phyloP scores from a whole-genome alignment of 2,329 filamentous ascomycete species.

The Fusarium nurragi region DNA sequence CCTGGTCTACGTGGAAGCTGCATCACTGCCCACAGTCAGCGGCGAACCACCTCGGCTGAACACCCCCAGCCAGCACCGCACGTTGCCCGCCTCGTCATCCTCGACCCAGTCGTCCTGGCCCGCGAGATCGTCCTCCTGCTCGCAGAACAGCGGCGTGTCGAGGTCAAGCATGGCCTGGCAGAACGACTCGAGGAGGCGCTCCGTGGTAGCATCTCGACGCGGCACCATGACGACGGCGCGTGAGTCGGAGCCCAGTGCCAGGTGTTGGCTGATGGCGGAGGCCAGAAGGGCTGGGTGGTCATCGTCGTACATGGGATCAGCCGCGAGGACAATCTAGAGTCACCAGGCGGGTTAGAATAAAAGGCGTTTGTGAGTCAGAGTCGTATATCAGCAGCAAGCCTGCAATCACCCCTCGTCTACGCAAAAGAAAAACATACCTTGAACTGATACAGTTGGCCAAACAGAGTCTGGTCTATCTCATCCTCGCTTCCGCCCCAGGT shows the following conservation, averaged over 20 bases:
- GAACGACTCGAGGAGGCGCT: slow-evolving; percentile 70
- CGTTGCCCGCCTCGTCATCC: slow-evolving; percentile 57
- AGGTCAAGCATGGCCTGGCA: slow-evolving; percentile 66
- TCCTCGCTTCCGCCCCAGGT: slow-evolving; percentile 73
- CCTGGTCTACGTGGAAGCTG: background rate
- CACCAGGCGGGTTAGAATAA: slow-evolving; percentile 14
- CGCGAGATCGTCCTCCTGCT: slow-evolving; percentile 69
- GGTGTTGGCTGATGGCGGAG: slow-evolving; percentile 73
- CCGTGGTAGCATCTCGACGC: slow-evolving; percentile 74
- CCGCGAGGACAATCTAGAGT: slow-evolving; percentile 76
- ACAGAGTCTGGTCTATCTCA: slow-evolving; percentile 56
- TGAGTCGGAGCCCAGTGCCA: slow-evolving; percentile 65
- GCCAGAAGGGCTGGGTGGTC: slow-evolving; percentile 81
- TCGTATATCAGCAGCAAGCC: slow-evolving; percentile 2
- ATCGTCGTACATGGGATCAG: slow-evolving; percentile 88
- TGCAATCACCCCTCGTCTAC: slow-evolving; percentile 19
- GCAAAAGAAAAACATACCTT: slow-evolving; percentile 51
- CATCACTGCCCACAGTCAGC: slow-evolving; percentile 15
- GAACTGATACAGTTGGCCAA: slow-evolving; percentile 61
- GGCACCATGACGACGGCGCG: slow-evolving; percentile 84
- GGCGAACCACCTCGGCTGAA: slow-evolving; percentile 55
- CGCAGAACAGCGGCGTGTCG: slow-evolving; percentile 56
- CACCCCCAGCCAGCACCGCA: slow-evolving; percentile 76
- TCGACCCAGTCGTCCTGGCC: slow-evolving; percentile 79
- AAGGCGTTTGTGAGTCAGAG: slow-evolving; percentile 18